These are phyloP conservation scores for Rosa hybrid DNA, from an alignment of 331 rosid genomes.

Conservation along the genomic window DNA sequence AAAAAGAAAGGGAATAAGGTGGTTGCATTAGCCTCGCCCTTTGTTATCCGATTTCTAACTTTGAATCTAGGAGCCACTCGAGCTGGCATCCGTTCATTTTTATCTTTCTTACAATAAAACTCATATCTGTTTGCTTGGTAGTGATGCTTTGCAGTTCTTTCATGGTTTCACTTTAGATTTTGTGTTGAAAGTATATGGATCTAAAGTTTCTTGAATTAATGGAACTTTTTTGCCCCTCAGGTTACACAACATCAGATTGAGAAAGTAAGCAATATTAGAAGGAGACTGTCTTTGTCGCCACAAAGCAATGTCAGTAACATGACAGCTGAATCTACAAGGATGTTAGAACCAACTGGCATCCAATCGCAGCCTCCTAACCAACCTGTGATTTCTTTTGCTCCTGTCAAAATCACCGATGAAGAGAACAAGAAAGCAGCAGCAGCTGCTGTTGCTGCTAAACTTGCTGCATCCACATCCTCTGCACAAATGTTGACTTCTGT, in stretches of 20 bases:
- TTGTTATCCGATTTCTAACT: too few species aligned
- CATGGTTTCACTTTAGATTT: not conserved
- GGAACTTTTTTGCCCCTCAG: constrained; percentile 37
- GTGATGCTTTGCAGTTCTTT: too few species aligned
- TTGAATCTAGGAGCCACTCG: too few species aligned
- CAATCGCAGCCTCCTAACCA: constrained; percentile 50
- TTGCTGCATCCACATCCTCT: constrained; percentile 92
- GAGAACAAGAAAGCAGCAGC: constrained; percentile 88
- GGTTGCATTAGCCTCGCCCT: too few species aligned
- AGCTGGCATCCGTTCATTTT: too few species aligned
- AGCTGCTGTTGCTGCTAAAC: constrained; percentile 94
- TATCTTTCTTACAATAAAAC: too few species aligned
- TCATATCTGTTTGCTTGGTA: too few species aligned
- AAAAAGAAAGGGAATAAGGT: too few species aligned
- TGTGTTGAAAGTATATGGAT: not conserved
- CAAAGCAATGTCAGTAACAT: constrained; percentile 26
- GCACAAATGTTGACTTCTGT: constrained; percentile 95
- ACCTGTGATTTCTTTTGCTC: constrained; percentile 53
- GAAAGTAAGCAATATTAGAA: constrained; percentile 50
- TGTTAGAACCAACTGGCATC: constrained; percentile 42
- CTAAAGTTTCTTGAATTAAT: not conserved
- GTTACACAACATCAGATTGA: constrained; percentile 65
- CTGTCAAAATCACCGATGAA: constrained; percentile 63
- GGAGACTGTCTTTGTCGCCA: constrained; percentile 31
- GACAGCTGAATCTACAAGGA: constrained; percentile 42